Conservation (phyloP, 1,284 basidiomycete species). For the Neonothopanus nambi region DNA sequence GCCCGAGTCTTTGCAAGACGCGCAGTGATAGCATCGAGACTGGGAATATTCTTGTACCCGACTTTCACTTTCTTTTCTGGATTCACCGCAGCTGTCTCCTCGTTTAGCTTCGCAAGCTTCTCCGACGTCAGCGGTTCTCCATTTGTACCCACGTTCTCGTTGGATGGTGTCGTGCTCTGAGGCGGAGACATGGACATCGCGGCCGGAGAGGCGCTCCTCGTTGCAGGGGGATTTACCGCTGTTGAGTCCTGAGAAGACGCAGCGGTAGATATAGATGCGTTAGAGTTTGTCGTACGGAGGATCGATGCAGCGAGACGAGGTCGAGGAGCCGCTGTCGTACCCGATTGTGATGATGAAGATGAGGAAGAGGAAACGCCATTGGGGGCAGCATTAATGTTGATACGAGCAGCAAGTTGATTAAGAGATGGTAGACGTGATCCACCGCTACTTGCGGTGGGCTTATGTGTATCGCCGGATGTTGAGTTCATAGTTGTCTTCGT, state of each 20-base stretch:
- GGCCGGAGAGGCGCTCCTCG: constrained; percentile 58
- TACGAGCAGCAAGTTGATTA: constrained; percentile 77
- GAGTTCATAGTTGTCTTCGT: neutral
- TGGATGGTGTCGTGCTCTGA: constrained; percentile 1
- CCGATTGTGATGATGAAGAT: neutral
- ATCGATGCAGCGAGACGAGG: constrained; percentile 74
- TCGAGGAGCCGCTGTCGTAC: constrained; percentile 45
- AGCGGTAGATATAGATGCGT: constrained; percentile 52
- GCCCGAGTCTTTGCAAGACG: constrained; percentile 67
- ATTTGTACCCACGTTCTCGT: constrained; percentile 1
- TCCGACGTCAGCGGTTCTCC: constrained; percentile 62
- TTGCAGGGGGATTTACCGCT: constrained; percentile 61
- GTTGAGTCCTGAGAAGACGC: constrained; percentile 61
- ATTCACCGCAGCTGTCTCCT: constrained; percentile 36
- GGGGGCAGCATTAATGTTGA: constrained; percentile 42
- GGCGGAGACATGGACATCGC: constrained; percentile 34
- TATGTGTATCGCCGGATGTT: neutral
- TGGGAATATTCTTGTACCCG: constrained; percentile 85
- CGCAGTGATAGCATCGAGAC: constrained; percentile 77
- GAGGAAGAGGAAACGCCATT: neutral
- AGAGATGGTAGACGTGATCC: constrained; percentile 62
- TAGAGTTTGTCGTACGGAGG: constrained; percentile 62
- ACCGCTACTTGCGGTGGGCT: neutral
- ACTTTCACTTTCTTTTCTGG: constrained; percentile 31
- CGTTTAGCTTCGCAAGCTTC: constrained; percentile 58